phyloP scores from a whole-genome alignment of 2,329 filamentous ascomycete genomes.

The Zarea fungicola region DNA sequence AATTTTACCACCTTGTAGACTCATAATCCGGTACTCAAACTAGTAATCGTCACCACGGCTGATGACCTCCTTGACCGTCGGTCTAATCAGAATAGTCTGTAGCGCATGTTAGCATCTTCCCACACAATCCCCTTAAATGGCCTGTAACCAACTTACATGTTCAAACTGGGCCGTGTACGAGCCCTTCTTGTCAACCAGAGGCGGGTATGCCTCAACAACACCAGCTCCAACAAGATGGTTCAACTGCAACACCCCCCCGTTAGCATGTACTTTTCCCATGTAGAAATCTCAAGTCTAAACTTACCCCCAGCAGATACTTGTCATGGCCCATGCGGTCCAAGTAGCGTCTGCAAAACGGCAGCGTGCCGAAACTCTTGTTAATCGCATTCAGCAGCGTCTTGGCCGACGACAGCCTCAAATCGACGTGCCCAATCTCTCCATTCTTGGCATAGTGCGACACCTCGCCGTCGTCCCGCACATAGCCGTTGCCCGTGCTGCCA shows the following conservation, averaged over 20 bases:
- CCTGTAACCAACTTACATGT: slow-evolving; percentile 61
- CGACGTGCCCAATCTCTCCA: slow-evolving; percentile 66
- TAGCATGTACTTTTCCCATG: neutral
- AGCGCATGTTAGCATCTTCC: neutral
- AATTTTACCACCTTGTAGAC: no score
- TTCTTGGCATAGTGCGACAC: slow-evolving; percentile 81
- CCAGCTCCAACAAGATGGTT: slow-evolving; percentile 79
- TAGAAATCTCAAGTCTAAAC: slow-evolving; percentile 24
- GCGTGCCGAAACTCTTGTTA: slow-evolving; percentile 91
- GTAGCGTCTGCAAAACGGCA: slow-evolving; percentile 88
- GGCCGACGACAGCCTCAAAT: slow-evolving; percentile 73
- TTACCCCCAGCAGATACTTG: slow-evolving; percentile 84
- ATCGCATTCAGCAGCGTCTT: slow-evolving; percentile 83
- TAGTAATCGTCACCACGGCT: slow-evolving; percentile 83
- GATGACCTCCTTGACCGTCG: slow-evolving; percentile 81
- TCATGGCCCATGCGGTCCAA: slow-evolving; percentile 90
- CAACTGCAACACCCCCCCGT: slow-evolving; percentile 45
- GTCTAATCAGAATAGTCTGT: slow-evolving; percentile 70
- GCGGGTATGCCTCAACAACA: slow-evolving; percentile 86
- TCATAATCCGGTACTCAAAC: no score
- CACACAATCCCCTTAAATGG: neutral
- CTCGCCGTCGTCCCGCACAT: slow-evolving; percentile 83
- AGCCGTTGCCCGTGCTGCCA: slow-evolving; percentile 85
- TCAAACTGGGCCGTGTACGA: slow-evolving; percentile 93
- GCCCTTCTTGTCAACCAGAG: slow-evolving; percentile 85